A percentile compares a stretch with the other conserved stretches of the same genome.
These are phyloP conservation scores for Plasmopara muralis DNA, from an alignment of 352 stramenopile genomes.

Conservation along the genomic window DNA sequence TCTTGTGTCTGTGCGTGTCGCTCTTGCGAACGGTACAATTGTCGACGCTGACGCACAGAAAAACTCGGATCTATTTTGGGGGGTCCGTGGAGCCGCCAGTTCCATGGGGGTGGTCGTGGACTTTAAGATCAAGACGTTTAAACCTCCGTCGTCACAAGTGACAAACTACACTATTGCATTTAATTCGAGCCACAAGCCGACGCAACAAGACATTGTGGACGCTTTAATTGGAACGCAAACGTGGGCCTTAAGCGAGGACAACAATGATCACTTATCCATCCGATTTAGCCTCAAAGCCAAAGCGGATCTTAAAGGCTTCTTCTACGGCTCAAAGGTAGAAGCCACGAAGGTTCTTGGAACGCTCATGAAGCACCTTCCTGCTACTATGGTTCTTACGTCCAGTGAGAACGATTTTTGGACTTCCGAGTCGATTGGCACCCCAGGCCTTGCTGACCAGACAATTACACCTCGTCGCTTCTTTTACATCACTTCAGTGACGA, in stretches of 20 bases:
- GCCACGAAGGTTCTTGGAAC: not conserved
- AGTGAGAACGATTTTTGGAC: constrained; percentile 3
- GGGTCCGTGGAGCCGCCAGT: not conserved
- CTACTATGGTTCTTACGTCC: not conserved
- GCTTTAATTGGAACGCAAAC: constrained; percentile 1
- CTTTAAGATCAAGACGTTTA: constrained; percentile 3
- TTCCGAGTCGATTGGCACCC: constrained; percentile 1
- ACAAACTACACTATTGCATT: constrained; percentile 4
- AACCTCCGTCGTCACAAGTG: not conserved
- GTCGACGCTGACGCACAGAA: not conserved
- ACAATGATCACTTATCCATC: constrained; percentile 1
- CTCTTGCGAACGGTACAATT: constrained; percentile 2
- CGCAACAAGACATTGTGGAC: constrained; percentile 1
- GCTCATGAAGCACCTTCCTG: constrained; percentile 3
- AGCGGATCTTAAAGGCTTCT: not conserved
- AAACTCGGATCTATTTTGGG: constrained; percentile 2
- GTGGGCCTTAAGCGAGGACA: constrained; percentile 1
- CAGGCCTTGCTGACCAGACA: not conserved
- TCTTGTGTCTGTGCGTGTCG: not conserved
- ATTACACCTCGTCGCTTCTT: not conserved
- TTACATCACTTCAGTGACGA: constrained; percentile 4
- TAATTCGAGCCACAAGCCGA: constrained; percentile 1
- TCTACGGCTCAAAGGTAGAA: not conserved
- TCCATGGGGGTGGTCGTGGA: constrained; percentile 2
- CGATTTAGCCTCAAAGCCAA: constrained; percentile 1